Evolutionary conservation across 352 stramenopile species (phyloP), one percentile per base, ranked within the genome.

Genomic region (Globisporangium paroecandrum): DNA sequence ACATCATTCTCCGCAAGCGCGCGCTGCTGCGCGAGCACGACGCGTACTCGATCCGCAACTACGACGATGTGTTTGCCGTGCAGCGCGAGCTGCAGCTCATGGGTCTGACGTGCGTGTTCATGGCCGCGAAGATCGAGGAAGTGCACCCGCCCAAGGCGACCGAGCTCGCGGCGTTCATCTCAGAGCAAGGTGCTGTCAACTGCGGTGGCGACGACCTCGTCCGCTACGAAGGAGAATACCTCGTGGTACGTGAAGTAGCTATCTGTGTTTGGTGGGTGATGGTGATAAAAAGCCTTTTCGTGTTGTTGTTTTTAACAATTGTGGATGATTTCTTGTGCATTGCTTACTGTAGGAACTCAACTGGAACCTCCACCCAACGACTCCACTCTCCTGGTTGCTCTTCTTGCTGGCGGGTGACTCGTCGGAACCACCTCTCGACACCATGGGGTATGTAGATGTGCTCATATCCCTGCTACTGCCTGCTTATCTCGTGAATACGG

Each of bases 101-200:
- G 20, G 82, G 82, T 1, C 59, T 91, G 38, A 69, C 70, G 20
- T 91, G 83, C 58, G 85, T 93, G 51, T 93, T 91, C 67, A 90
- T 93, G 74, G 85, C 85, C n/a, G 83, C 83, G 56, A 93, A 93
- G 79, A 93, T 93, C 62, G 85, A 93, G 69, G 85, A 93, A 60
- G 83, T 93, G 13, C 82, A 91, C 51, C 85, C 85, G 24, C 85
- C 85, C 27, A 93, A 93, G 68, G 81, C 81, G 0, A 78, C 77
- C 5, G 85, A 93, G 32, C 72, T 93, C n/a, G 82, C 80, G 6
- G 70, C 77, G 25, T 91, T 79, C 69, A 73, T 90, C 58, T 77
- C 81, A 18, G 75, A 90, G 25, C 71, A 78, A 32, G 81, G 83
- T 13, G 74, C 62, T 9, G 73, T 83, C 15, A 71, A 75, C 47